These are phyloP conservation scores for Royoungia palumana DNA, from an alignment of 768 basidiomycete species.

Conservation along the genomic window DNA sequence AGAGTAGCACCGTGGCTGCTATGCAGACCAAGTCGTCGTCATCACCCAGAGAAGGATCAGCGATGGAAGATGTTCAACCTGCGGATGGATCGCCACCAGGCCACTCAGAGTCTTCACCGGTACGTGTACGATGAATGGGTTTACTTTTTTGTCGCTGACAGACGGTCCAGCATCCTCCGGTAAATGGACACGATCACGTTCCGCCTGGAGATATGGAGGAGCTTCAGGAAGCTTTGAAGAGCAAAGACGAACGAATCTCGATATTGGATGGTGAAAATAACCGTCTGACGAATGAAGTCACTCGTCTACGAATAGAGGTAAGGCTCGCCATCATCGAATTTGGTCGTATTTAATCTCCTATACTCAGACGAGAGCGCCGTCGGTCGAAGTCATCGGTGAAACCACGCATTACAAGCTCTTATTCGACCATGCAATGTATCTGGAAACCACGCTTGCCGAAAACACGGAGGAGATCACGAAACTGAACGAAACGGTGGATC, in stretches of 20 bases:
- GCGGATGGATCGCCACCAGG: constrained; percentile 45
- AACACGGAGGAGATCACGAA: constrained; percentile 36
- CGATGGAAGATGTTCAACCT: constrained; percentile 25
- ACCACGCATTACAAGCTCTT: constrained; percentile 55
- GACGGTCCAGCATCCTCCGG: constrained; percentile 38
- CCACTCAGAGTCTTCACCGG: constrained; percentile 63
- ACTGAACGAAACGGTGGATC: constrained; percentile 44
- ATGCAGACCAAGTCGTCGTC: constrained; percentile 40
- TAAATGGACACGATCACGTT: constrained; percentile 41
- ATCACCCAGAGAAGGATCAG: constrained; percentile 30
- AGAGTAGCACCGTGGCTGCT: constrained; percentile 51
- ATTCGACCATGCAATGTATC: constrained; percentile 47
- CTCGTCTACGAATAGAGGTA: constrained; percentile 46
- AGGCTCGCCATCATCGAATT: constrained; percentile 5
- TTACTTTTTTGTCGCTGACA: constrained; percentile 37
- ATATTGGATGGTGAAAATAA: constrained; percentile 47
- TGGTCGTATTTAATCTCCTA: not conserved
- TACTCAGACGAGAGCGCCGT: constrained; percentile 38
- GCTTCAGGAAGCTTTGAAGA: constrained; percentile 24
- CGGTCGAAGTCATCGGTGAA: constrained; percentile 46
- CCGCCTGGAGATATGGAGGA: constrained; percentile 41
- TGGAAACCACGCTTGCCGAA: constrained; percentile 43
- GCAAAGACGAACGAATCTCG: constrained; percentile 42
- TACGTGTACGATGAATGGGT: constrained; percentile 51
- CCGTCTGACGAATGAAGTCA: constrained; percentile 44